Base-by-base conservation (phyloP, 2,329 filamentous ascomycete genomes). In the Aschersonia sp. region DNA sequence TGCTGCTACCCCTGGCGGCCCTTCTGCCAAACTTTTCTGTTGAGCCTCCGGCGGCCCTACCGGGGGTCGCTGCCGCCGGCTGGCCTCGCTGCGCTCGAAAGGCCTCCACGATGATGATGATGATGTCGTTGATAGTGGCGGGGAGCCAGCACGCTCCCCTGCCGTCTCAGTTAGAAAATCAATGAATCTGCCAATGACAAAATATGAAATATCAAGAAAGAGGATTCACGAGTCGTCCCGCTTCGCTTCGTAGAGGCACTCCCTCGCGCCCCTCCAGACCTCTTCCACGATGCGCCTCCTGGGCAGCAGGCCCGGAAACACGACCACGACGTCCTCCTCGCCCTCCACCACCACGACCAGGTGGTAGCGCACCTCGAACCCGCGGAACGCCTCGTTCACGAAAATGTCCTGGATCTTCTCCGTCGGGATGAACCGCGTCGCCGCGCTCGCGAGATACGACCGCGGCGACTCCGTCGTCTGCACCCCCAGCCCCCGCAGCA, bases 361-460 rank as follows among this genome's bases (percentile, higher is more conserved):
- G 59, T 95, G 95, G 59, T 90, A 94, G 41, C 83, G 71, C 37
- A 97, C 88, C 66, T 89, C 87, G 58, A 95, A 94, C 1, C 89
- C 89, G 49, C 79, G 79, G 65, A 97, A 97, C 4, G 89, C 92
- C 69, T 98, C 92, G 62, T 95, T 88, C 45, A 98, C 85, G 47
- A 95, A 79, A 48, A 98, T 83, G 62, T 98, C 92, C 60, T 86
- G 86, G 49, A 98, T 94, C 65, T 87, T 82, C 43, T 84, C 85
- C 0, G 90, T 95, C 0, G 92, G 90, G 50, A 98, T 97, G 63
- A 81, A 75, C 48, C 75, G 65, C 57, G 74, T 74, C 47, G 67
- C 63, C 43, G 60, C 55, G 14, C 62, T 56, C 4, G 64, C 62
- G 37, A 89, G 70, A 57, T 86, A 87, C 7, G 80, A 83, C 12